These are phyloP conservation scores for Globisporangium canariense DNA, from an alignment of 352 stramenopile genomes.

Conservation along the genomic window DNA sequence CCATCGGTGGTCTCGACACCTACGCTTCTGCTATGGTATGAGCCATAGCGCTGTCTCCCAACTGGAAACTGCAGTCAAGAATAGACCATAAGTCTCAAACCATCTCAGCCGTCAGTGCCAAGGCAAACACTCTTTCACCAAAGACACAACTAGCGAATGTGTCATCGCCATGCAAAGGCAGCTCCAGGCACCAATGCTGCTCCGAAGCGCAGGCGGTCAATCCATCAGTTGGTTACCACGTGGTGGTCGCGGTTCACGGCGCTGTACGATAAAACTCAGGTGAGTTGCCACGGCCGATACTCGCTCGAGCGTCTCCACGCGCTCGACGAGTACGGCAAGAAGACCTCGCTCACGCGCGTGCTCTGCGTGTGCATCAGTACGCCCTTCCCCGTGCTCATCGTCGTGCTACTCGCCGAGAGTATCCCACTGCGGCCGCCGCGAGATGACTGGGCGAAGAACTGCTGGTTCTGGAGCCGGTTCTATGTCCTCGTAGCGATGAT, in stretches of 20 bases:
- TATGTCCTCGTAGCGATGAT: background rate
- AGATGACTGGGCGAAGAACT: conserved; percentile 12
- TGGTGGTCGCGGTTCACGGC: background rate
- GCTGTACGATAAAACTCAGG: conserved; percentile 13
- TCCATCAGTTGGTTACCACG: background rate
- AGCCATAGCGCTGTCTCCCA: too few species aligned
- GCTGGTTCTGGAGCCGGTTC: conserved; percentile 4
- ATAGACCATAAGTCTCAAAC: too few species aligned
- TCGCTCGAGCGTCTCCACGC: conserved; percentile 34
- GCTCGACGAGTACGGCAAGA: conserved; percentile 29
- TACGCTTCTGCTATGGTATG: too few species aligned
- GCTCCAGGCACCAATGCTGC: background rate
- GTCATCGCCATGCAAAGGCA: too few species aligned
- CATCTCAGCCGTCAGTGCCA: too few species aligned
- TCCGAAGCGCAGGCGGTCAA: background rate
- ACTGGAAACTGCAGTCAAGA: too few species aligned
- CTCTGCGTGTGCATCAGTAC: conserved; percentile 16
- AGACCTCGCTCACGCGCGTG: background rate
- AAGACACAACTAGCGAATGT: too few species aligned
- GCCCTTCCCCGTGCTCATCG: conserved; percentile 19
- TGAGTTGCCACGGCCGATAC: conserved; percentile 33
- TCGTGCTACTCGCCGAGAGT: conserved; percentile 24
- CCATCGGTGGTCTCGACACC: too few species aligned
- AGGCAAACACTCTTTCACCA: too few species aligned
- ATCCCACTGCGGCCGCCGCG: conserved; percentile 21